Evolutionary conservation across 345 rosid species (phyloP).

Genomic region (Salix purpurea): DNA sequence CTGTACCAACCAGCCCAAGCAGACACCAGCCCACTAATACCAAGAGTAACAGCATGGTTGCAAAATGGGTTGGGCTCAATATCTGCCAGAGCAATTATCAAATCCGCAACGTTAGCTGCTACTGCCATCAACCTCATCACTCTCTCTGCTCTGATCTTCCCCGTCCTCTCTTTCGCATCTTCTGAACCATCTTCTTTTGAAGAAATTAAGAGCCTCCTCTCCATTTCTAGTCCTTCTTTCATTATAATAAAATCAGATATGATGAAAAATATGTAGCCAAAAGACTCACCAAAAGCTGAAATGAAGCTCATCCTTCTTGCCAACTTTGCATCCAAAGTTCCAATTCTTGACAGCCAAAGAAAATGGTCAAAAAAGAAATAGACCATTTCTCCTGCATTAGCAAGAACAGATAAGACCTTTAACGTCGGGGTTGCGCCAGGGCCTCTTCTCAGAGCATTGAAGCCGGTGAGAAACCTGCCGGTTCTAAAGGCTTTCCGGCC

Average conservation of each 20-base stretch:
- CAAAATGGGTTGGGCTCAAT: constrained; percentile 89
- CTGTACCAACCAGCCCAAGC: constrained; percentile 99
- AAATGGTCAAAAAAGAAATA: constrained; percentile 93
- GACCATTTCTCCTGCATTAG: constrained; percentile 93
- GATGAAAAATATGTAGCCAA: constrained; percentile 82
- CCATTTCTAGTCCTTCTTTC: constrained; percentile 42
- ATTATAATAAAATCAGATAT: constrained; percentile 57
- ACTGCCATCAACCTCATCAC: constrained; percentile 83
- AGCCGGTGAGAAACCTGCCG: constrained; percentile 88
- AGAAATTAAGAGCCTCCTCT: constrained; percentile 43
- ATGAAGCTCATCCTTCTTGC: constrained; percentile 83
- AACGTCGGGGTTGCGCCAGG: constrained; percentile 56
- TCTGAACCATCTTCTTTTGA: constrained; percentile 15
- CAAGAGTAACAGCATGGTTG: constrained; percentile 62
- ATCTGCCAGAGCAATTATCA: constrained; percentile 75
- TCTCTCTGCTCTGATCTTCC: constrained; percentile 54
- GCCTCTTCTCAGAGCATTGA: constrained; percentile 68
- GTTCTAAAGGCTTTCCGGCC: constrained; percentile 91
- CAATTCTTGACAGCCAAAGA: constrained; percentile 90
- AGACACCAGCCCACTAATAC: constrained; percentile 87
- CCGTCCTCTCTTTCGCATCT: constrained; percentile 31
- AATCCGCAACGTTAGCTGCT: constrained; percentile 85
- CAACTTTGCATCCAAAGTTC: constrained; percentile 57
- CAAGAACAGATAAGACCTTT: constrained; percentile 52
- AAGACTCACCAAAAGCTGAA: constrained; percentile 96